phyloP scores from a whole-genome alignment of 768 basidiomycete genomes.

The Serendipita vermifera region DNA sequence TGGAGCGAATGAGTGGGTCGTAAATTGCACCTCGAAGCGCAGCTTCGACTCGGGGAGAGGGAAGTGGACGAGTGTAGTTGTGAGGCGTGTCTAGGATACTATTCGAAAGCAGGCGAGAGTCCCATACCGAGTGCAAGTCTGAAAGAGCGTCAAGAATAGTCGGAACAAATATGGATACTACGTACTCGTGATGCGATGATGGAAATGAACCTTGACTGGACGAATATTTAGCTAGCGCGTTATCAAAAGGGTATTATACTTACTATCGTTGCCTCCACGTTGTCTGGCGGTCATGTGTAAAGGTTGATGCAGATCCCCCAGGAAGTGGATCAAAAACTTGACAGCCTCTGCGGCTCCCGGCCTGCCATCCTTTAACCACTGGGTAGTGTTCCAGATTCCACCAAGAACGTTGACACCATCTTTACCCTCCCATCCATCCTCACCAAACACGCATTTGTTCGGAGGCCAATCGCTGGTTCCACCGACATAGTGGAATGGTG shows the following conservation, averaged over 20 bases:
- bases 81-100: constrained; percentile 53
- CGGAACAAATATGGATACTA: constrained; percentile 6
- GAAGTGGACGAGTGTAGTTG: constrained; percentile 70
- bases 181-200: constrained; percentile 58
- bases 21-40: constrained; percentile 69
- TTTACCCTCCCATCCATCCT: constrained; percentile 55
- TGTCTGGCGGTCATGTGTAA: constrained; percentile 82
- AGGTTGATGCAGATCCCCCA: constrained; percentile 91
- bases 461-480: constrained; percentile 67
- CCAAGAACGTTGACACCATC: constrained; percentile 55
- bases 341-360: constrained; percentile 59
- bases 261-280: constrained; percentile 68
- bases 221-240: constrained; percentile 1
- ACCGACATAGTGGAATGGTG: constrained; percentile 60
- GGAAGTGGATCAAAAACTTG: constrained; percentile 84
- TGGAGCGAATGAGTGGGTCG: constrained; percentile 73
- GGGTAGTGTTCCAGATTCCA: constrained; percentile 65
- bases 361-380: constrained; percentile 34
- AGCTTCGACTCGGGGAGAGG: constrained; percentile 50
- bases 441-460: constrained; percentile 60
- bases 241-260: constrained; percentile 16
- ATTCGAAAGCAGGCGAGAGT: constrained; percentile 67
- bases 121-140: constrained; percentile 87
- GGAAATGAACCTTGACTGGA: constrained; percentile 54
- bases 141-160: neutral